phyloP scores from a whole-genome alignment of 148 eudicot species.

The Vaccinium myrtillus region DNA sequence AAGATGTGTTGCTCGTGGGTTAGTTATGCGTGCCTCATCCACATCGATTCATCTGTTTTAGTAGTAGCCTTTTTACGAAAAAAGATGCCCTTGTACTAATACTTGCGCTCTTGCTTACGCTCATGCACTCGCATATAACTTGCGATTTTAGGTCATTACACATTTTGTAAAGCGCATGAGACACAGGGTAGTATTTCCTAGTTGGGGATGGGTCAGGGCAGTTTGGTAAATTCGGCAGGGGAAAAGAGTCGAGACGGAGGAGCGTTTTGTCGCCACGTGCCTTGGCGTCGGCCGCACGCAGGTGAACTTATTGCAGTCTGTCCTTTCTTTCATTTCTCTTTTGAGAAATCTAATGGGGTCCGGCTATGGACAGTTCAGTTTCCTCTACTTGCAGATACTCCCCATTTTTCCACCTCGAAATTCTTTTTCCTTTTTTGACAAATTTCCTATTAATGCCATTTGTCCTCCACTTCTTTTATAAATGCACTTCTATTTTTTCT shows the following conservation, averaged over 20 bases:
- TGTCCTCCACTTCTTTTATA: too few relatives aligned
- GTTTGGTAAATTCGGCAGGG: conserved; percentile 13
- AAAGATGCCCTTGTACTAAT: too few relatives aligned
- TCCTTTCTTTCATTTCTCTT: conserved; percentile 4
- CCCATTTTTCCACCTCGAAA: background rate
- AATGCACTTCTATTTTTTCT: too few relatives aligned
- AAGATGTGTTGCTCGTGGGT: too few relatives aligned
- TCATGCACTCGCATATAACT: too few relatives aligned
- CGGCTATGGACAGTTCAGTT: conserved; percentile 3
- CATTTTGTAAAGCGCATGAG: background rate
- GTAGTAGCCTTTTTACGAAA: too few relatives aligned
- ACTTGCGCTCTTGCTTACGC: too few relatives aligned
- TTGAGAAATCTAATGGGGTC: background rate
- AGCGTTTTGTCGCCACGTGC: conserved; percentile 44
- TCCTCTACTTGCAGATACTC: conserved; percentile 1
- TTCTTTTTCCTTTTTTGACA: too few relatives aligned
- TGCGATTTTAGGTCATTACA: too few relatives aligned
- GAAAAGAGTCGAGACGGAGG: background rate
- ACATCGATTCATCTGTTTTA: too few relatives aligned
- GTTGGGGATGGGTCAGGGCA: background rate
- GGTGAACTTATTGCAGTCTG: conserved; percentile 21
- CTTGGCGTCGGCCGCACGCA: conserved; percentile 52
- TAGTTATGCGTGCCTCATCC: too few relatives aligned
- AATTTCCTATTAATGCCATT: too few relatives aligned
- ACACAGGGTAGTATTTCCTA: background rate